A percentile compares a stretch with the other conserved stretches of the same genome.
These are phyloP conservation scores for Dactylorhiza incarnata DNA, from an alignment of 106 monocot species.

Conservation along the genomic window DNA sequence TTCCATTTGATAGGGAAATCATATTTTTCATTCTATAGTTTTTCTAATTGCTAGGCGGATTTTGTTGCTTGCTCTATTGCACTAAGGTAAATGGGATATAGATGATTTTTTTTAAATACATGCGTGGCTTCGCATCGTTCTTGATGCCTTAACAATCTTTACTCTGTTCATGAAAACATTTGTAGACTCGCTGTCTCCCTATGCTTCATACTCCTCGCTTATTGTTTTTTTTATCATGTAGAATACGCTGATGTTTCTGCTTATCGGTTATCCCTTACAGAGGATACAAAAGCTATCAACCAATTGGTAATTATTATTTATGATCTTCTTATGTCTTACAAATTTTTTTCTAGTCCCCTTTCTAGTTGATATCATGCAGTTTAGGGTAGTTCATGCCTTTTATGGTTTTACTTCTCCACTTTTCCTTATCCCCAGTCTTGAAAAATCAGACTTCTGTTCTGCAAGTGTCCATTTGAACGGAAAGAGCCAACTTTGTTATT, in stretches of 20 bases:
- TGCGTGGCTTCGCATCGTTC: background rate
- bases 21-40: background rate
- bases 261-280: constrained; percentile 78
- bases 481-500: background rate
- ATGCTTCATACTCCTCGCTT: background rate
- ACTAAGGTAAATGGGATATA: background rate
- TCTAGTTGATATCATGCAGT: background rate
- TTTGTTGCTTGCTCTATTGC: background rate
- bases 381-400: background rate
- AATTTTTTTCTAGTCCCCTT: background rate
- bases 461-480: background rate
- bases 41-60: background rate
- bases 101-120: background rate
- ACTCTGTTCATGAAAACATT: background rate
- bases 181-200: background rate
- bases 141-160: background rate
- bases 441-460: background rate
- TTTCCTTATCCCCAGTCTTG: background rate
- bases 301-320: constrained; percentile 59
- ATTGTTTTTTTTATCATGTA: constrained; percentile 22
- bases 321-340: background rate
- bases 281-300: constrained; percentile 98
- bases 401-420: background rate
- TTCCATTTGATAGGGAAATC: background rate
- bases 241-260: constrained; percentile 98